These are phyloP conservation scores for Coniophora puteana DNA, from an alignment of 1,284 basidiomycete species.

Conservation along the genomic window DNA sequence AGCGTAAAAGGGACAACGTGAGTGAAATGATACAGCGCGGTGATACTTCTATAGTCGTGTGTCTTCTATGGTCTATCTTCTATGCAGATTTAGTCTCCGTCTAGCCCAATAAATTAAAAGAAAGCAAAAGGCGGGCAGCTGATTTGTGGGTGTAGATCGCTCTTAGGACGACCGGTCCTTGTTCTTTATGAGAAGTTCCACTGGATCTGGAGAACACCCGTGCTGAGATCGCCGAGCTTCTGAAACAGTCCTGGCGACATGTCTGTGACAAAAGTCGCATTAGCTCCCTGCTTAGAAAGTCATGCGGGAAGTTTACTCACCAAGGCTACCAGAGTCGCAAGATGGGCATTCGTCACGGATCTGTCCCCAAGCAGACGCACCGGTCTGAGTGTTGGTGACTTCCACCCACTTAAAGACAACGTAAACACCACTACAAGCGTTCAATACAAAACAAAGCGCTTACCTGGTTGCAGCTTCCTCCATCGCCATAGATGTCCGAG, in stretches of 20 bases:
- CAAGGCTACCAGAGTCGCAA: slow-evolving; percentile 41
- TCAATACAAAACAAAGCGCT: slow-evolving; percentile 10
- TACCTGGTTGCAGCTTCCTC: slow-evolving; percentile 45
- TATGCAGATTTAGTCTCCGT: too few relatives aligned
- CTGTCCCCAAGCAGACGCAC: slow-evolving; percentile 36
- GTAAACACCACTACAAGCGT: slow-evolving; percentile 8
- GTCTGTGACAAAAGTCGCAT: slow-evolving; percentile 32
- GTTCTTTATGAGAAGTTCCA: slow-evolving; percentile 55
- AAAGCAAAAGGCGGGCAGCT: background rate
- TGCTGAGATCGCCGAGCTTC: slow-evolving; percentile 33
- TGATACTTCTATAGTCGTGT: too few relatives aligned
- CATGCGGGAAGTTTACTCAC: slow-evolving; percentile 32
- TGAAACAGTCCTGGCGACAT: slow-evolving; percentile 50
- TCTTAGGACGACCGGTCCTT: slow-evolving; percentile 34
- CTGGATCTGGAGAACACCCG: slow-evolving; percentile 41
- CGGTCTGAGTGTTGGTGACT: slow-evolving; percentile 43
- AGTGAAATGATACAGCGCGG: too few relatives aligned
- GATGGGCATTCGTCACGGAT: slow-evolving; percentile 44
- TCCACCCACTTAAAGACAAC: slow-evolving; percentile 37
- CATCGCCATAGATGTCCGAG: slow-evolving; percentile 37
- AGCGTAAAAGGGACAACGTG: too few relatives aligned
- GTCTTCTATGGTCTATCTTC: too few relatives aligned
- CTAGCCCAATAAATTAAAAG: too few relatives aligned
- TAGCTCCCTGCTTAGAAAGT: slow-evolving; percentile 1
- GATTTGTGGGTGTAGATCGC: background rate